Percentiles rank a stretch among this genome's conserved stretches.
phyloP scores from a whole-genome alignment of 169 alveolate species.

The Plasmodium coatneyi region DNA sequence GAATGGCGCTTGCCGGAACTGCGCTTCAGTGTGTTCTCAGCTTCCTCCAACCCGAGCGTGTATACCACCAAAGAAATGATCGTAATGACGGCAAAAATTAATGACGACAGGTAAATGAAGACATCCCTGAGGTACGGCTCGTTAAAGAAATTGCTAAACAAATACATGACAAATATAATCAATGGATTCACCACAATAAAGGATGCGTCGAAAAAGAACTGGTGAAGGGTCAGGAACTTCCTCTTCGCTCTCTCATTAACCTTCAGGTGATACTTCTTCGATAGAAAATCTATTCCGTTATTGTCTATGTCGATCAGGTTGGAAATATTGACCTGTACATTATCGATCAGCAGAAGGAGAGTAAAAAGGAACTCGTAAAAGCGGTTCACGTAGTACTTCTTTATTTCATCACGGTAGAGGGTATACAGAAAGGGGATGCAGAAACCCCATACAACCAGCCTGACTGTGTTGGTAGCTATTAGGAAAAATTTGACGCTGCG shows the following conservation, averaged over 20 bases:
- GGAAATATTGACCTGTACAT: constrained; percentile 33
- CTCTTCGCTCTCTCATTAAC: constrained; percentile 39
- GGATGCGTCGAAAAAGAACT: constrained; percentile 52
- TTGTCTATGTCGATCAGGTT: constrained; percentile 50
- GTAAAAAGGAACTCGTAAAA: constrained; percentile 12
- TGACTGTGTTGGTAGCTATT: constrained; percentile 25
- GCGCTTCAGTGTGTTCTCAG: neutral
- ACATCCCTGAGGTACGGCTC: constrained; percentile 29
- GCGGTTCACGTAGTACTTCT: constrained; percentile 33
- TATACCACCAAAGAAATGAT: constrained; percentile 10
- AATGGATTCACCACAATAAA: constrained; percentile 34
- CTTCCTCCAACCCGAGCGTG: constrained; percentile 15
- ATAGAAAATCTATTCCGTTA: constrained; percentile 59
- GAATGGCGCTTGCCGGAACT: neutral
- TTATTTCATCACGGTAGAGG: constrained; percentile 30
- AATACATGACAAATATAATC: constrained; percentile 45
- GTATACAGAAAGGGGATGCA: constrained; percentile 23
- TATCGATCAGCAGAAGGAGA: constrained; percentile 15
- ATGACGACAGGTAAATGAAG: constrained; percentile 22
- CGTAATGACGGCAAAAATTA: constrained; percentile 19
- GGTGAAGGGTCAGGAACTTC: constrained; percentile 36
- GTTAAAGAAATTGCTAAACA: constrained; percentile 6
- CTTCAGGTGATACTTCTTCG: constrained; percentile 29
- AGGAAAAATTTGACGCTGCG: constrained; percentile 29
- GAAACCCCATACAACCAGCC: constrained; percentile 49